Conservation (phyloP, 1,139 yeast species). For the Geotrichum candidum region DNA sequence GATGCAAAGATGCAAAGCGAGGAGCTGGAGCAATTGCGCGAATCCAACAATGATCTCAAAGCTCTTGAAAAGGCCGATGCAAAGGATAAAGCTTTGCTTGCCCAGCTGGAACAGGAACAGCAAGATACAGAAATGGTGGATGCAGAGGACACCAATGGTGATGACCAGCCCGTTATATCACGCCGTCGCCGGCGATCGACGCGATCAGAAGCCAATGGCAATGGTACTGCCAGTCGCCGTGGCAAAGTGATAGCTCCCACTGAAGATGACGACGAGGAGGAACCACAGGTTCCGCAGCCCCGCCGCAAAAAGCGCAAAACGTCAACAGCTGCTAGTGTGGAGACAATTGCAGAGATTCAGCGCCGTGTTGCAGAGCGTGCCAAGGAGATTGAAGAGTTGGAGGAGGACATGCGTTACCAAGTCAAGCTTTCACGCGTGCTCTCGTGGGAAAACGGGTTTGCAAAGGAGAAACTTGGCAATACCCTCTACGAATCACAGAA, state of each 20-base stretch:
- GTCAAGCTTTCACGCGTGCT: slow-evolving; percentile 14
- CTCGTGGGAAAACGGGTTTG: slow-evolving; percentile 18
- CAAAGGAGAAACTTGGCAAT: slow-evolving; percentile 14
- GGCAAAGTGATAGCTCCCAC: not conserved
- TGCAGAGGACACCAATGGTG: slow-evolving; percentile 6
- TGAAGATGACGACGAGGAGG: slow-evolving; percentile 8
- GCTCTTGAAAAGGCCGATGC: slow-evolving; percentile 25
- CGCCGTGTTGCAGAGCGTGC: not conserved
- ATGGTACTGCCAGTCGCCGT: not conserved
- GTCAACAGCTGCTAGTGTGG: not conserved
- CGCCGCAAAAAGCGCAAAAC: slow-evolving; percentile 7
- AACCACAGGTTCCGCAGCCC: not conserved
- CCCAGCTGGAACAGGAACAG: slow-evolving; percentile 14
- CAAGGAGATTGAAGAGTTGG: not conserved
- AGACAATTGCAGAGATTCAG: not conserved
- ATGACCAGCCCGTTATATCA: slow-evolving; percentile 4
- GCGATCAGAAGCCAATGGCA: not conserved
- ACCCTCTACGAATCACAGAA: slow-evolving; percentile 1
- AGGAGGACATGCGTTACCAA: slow-evolving; percentile 1
- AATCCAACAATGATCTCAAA: slow-evolving; percentile 25
- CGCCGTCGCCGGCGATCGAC: slow-evolving; percentile 7
- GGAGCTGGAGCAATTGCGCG: slow-evolving; percentile 26
- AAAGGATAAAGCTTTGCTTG: slow-evolving; percentile 22
- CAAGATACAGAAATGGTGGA: slow-evolving; percentile 19
- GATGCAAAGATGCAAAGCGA: slow-evolving; percentile 29